Evolutionary conservation across 2,329 filamentous ascomycete species (phyloP).

Genomic region (Calonectria honghensis): DNA sequence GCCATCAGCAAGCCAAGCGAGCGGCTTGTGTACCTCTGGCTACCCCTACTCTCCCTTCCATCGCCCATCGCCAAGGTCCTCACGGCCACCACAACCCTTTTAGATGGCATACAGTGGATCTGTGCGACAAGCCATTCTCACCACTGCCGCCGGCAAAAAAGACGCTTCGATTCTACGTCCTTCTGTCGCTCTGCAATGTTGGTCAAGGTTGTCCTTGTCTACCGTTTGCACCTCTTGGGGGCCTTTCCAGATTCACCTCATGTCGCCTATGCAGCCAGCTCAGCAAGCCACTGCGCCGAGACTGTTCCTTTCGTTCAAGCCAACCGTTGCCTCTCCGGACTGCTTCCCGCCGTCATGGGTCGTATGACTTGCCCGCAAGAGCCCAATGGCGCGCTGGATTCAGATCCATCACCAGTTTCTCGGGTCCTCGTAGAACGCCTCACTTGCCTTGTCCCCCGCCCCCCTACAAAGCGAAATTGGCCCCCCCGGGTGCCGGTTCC

Average conservation of each 20-base stretch:
- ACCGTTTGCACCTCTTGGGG: neutral
- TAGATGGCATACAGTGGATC: conserved; percentile 34
- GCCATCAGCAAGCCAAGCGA: conserved; percentile 10
- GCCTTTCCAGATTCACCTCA: conserved; percentile 9
- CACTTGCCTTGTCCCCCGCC: neutral
- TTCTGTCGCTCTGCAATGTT: conserved; percentile 26
- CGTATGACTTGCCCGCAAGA: conserved; percentile 26
- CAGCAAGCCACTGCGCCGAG: conserved; percentile 39
- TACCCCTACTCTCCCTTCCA: neutral
- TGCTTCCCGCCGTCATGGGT: conserved; percentile 12
- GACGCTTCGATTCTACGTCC: conserved; percentile 34
- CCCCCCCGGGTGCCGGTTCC: conserved; percentile 23
- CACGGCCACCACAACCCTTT: conserved; percentile 18
- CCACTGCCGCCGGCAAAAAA: conserved; percentile 35
- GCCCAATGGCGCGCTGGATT: neutral
- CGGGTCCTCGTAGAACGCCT: conserved; percentile 23
- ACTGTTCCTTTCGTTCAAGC: conserved; percentile 28
- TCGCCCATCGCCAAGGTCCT: conserved; percentile 19
- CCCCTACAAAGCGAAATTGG: conserved; percentile 4
- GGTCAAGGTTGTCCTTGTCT: conserved; percentile 10
- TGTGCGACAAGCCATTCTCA: conserved; percentile 40
- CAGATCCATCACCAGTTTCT: conserved; percentile 4
- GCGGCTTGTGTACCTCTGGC: conserved; percentile 4
- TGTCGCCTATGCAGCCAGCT: conserved; percentile 12
- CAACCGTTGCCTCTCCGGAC: neutral